A percentile compares a stretch with the other conserved stretches of the same genome.
These are phyloP conservation scores for Lineolata rhizophorae DNA, from an alignment of 495 filamentous ascomycete species.

Conservation along the genomic window DNA sequence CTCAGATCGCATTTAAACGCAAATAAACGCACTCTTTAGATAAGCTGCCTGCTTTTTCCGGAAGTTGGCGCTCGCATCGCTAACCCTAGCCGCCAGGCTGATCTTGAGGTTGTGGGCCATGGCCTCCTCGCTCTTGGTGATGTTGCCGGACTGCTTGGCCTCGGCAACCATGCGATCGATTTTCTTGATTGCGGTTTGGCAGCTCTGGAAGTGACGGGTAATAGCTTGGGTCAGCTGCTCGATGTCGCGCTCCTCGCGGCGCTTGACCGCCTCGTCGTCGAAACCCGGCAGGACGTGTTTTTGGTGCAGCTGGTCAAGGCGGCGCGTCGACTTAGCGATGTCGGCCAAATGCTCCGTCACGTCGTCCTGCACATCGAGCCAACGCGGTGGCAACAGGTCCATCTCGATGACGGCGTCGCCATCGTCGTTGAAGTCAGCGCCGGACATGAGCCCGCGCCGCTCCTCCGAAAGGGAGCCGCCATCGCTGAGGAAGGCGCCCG, in stretches of 20 bases:
- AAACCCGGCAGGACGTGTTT: conserved; percentile 95
- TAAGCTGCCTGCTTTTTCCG: conserved; percentile 94
- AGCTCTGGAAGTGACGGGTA: conserved; percentile 70
- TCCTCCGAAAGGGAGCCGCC: conserved; percentile 42
- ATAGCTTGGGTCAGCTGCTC: conserved; percentile 79
- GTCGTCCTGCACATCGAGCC: conserved; percentile 89
- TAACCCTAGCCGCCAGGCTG: conserved; percentile 63
- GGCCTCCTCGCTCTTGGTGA: conserved; percentile 65
- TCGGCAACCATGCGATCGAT: conserved; percentile 72
- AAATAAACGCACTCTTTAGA: conserved; percentile 49
- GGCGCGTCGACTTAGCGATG: conserved; percentile 60
- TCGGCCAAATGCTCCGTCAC: conserved; percentile 63
- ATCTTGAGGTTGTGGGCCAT: conserved; percentile 96
- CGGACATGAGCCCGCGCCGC: conserved; percentile 68
- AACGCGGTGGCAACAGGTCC: conserved; percentile 86
- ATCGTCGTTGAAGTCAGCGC: conserved; percentile 57
- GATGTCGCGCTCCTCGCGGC: conserved; percentile 65
- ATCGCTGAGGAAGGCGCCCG: conserved; percentile 54
- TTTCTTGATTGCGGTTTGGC: conserved; percentile 66
- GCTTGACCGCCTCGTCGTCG: conserved; percentile 77
- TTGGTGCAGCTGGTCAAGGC: conserved; percentile 79
- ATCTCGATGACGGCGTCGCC: conserved; percentile 96
- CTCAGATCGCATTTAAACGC: no score
- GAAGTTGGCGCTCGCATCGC: conserved; percentile 82
- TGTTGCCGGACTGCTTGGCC: conserved; percentile 38